Conservation (phyloP, 148 eudicot species). For the Chenopodium album region DNA sequence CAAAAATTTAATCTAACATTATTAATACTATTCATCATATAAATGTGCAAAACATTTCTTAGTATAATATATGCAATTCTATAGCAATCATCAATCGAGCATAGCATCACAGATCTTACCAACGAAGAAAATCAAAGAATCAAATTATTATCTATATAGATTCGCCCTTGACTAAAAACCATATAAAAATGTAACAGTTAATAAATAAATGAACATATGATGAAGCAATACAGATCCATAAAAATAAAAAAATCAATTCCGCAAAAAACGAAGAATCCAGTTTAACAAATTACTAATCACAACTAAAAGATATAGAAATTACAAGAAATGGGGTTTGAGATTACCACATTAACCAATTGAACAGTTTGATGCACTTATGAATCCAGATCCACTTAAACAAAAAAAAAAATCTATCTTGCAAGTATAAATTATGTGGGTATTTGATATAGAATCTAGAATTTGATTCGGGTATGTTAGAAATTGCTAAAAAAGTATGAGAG, state of each 20-base stretch:
- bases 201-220: background rate
- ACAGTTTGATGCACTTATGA: background rate
- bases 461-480: background rate
- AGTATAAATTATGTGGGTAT: too few species aligned
- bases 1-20: too few species aligned
- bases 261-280: background rate
- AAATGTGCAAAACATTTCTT: background rate
- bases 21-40: background rate
- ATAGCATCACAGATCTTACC: conserved; percentile 1
- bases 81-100: background rate
- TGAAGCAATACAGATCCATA: conserved; percentile 1
- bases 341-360: background rate
- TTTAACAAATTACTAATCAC: background rate
- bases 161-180: background rate
- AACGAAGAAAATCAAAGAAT: background rate
- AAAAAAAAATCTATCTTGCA: background rate
- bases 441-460: too few species aligned
- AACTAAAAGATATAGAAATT: background rate
- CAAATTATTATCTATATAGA: background rate
- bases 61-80: too few species aligned
- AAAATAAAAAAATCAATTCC: conserved; percentile 7
- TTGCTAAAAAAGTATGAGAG: background rate
- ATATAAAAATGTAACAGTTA: background rate
- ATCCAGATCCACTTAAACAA: conserved; percentile 10
- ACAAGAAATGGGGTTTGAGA: background rate